These are phyloP conservation scores for Carpinus viminea DNA, from an alignment of 306 rosid genomes.

Conservation along the genomic window DNA sequence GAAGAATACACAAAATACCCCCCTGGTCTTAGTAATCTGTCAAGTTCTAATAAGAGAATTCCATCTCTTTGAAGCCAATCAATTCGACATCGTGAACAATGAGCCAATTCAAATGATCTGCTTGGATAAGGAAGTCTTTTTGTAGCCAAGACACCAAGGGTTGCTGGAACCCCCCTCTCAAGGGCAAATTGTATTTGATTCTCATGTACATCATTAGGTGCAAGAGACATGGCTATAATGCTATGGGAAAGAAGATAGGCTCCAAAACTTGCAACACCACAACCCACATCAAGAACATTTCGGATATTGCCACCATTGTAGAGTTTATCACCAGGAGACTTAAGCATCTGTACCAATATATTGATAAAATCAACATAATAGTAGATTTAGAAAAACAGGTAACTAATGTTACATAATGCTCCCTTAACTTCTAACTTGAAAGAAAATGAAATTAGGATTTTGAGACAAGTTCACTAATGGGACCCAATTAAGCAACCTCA, in stretches of 20 bases:
- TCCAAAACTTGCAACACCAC: slow-evolving; percentile 77
- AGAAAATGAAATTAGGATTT: background rate
- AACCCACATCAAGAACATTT: slow-evolving; percentile 60
- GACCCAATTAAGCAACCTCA: slow-evolving; percentile 6
- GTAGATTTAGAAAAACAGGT: background rate
- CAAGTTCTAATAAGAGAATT: slow-evolving; percentile 55
- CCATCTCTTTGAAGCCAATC: slow-evolving; percentile 71
- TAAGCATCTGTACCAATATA: slow-evolving; percentile 50
- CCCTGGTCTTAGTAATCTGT: slow-evolving; percentile 61
- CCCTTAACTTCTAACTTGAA: background rate
- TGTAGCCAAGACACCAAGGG: slow-evolving; percentile 68
- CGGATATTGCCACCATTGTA: slow-evolving; percentile 52
- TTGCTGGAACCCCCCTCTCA: slow-evolving; percentile 66
- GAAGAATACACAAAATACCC: slow-evolving; percentile 65
- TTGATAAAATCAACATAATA: background rate
- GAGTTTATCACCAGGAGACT: slow-evolving; percentile 52
- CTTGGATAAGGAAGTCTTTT: slow-evolving; percentile 69
- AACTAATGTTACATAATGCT: background rate
- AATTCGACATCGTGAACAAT: slow-evolving; percentile 68
- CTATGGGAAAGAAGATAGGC: slow-evolving; percentile 61
- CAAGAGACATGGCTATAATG: slow-evolving; percentile 55
- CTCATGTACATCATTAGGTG: slow-evolving; percentile 66
- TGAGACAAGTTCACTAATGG: background rate
- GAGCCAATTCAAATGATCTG: slow-evolving; percentile 62
- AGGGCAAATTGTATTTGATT: slow-evolving; percentile 71